These are phyloP conservation scores for Onygena corvina DNA, from an alignment of 2,329 filamentous ascomycete species.

Conservation along the genomic window DNA sequence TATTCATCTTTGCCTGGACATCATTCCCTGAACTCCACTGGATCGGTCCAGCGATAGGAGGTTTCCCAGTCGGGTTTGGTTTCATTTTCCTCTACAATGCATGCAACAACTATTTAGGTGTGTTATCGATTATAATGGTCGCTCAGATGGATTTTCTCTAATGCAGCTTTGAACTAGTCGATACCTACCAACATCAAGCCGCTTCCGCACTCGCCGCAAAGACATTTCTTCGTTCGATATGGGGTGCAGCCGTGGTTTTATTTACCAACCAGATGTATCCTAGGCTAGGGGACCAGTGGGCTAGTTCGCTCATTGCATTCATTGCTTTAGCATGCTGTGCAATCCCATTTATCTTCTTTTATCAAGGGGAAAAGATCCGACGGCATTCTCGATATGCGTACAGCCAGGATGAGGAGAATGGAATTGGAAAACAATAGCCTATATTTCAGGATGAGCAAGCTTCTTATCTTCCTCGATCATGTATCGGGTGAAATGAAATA, in stretches of 20 bases:
- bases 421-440: constrained; percentile 6
- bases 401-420: constrained; percentile 41
- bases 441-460: too few relatives aligned
- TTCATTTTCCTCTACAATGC: constrained; percentile 78
- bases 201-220: constrained; percentile 72
- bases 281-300: constrained; percentile 63
- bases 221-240: constrained; percentile 66
- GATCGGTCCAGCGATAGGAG: constrained; percentile 60
- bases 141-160: constrained; percentile 13
- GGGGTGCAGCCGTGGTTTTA: constrained; percentile 64
- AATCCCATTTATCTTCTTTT: constrained; percentile 75
- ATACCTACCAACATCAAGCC: constrained; percentile 60
- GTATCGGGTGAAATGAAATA: too few relatives aligned
- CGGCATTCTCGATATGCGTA: constrained; percentile 62
- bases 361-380: constrained; percentile 60
- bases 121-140: constrained; percentile 9
- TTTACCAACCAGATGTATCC: constrained; percentile 75
- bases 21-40: constrained; percentile 55
- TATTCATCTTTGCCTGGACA: constrained; percentile 58
- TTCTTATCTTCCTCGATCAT: too few relatives aligned
- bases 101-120: constrained; percentile 57
- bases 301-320: constrained; percentile 58
- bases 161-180: constrained; percentile 32
- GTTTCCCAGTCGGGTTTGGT: constrained; percentile 61
- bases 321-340: constrained; percentile 64